Evolutionary conservation across 2,329 filamentous ascomycete genomes (phyloP).

Genomic region (Fusarium coffeatum): DNA sequence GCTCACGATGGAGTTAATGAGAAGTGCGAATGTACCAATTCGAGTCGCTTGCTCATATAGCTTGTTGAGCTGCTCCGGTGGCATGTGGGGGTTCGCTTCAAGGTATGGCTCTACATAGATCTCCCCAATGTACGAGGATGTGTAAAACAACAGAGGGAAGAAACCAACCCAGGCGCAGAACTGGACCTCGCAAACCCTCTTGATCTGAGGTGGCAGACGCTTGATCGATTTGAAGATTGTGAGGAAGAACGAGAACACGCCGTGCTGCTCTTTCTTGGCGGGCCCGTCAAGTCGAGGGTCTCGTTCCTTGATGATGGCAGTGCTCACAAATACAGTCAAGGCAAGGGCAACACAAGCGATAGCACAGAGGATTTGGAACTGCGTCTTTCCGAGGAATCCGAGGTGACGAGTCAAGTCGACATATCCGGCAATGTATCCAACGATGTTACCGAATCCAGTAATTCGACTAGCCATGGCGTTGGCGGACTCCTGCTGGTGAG

Average conservation of each 20-base stretch:
- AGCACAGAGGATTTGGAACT: conserved; percentile 92
- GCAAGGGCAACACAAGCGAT: conserved; percentile 81
- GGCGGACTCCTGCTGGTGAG: conserved; percentile 91
- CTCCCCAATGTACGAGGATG: conserved; percentile 92
- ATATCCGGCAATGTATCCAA: conserved; percentile 90
- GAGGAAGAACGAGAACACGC: conserved; percentile 82
- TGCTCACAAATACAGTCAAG: conserved; percentile 77
- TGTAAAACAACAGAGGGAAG: conserved; percentile 96
- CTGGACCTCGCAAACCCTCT: conserved; percentile 83
- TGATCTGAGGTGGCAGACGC: conserved; percentile 83
- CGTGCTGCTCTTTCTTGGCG: conserved; percentile 68
- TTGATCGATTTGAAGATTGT: conserved; percentile 81
- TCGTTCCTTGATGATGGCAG: conserved; percentile 76
- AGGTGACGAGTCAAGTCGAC: conserved; percentile 79
- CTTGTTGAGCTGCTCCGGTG: conserved; percentile 77
- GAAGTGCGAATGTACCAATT: conserved; percentile 87
- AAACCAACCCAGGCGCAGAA: conserved; percentile 94
- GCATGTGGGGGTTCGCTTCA: conserved; percentile 80
- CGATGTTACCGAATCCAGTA: conserved; percentile 88
- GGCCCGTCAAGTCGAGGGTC: conserved; percentile 81
- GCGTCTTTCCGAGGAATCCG: conserved; percentile 84
- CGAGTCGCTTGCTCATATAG: conserved; percentile 88
- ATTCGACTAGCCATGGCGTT: conserved; percentile 95
- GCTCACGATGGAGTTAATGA: conserved; percentile 89
- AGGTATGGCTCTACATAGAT: conserved; percentile 90